A percentile compares a stretch with the other conserved stretches of the same genome.
Conservation (phyloP, 345 rosid species). For the Cardiospermum halicacabum region DNA sequence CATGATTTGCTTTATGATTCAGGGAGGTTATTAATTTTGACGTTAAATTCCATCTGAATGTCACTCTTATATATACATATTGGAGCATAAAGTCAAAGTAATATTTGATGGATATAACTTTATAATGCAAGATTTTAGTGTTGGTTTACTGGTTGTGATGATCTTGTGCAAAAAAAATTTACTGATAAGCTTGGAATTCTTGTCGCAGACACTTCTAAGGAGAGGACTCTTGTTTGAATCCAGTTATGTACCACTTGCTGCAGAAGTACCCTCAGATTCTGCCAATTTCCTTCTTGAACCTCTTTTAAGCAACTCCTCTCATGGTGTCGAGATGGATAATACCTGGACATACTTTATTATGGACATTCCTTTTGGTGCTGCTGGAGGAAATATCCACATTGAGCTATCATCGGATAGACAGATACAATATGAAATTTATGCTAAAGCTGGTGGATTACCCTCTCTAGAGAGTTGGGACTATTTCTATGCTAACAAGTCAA, state of each 20-base stretch:
- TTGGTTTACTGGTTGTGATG: constrained; percentile 23
- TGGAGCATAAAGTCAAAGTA: background rate
- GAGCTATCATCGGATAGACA: constrained; percentile 47
- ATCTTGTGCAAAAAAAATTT: constrained; percentile 14
- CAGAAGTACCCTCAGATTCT: constrained; percentile 45
- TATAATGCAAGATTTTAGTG: background rate
- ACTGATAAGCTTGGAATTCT: constrained; percentile 30
- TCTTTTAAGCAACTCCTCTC: constrained; percentile 61
- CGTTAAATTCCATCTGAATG: background rate
- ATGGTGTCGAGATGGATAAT: constrained; percentile 36
- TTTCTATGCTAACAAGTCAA: constrained; percentile 64
- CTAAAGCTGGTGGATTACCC: constrained; percentile 74
- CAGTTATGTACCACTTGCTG: constrained; percentile 63
- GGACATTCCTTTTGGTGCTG: constrained; percentile 79
- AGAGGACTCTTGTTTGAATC: constrained; percentile 69
- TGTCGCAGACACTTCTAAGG: constrained; percentile 75
- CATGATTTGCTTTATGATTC: background rate
- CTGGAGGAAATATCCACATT: constrained; percentile 86
- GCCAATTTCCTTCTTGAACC: constrained; percentile 64
- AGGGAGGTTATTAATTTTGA: background rate
- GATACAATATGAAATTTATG: constrained; percentile 65
- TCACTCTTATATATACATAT: no score
- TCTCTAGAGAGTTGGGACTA: constrained; percentile 69
- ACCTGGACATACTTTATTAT: constrained; percentile 75
- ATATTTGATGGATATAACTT: background rate